Conservation (phyloP, 495 filamentous ascomycete genomes). For the Trichocladium antarcticum region DNA sequence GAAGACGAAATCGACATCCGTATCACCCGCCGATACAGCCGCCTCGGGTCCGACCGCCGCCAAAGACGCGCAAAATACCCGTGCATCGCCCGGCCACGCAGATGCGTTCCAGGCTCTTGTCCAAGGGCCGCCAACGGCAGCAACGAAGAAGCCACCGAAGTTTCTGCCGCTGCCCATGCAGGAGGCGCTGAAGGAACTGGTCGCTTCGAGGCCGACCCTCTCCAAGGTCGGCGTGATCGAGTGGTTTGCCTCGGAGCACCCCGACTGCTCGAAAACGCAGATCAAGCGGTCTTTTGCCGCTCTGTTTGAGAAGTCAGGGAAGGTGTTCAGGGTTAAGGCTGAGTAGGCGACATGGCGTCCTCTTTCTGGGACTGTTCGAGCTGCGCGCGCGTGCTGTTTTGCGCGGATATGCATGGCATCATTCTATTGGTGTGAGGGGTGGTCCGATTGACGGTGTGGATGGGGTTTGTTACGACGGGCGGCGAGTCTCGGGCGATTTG, state of each 20-base stretch:
- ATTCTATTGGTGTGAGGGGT: neutral
- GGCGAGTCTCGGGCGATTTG: neutral
- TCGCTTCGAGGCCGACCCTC: conserved; percentile 16
- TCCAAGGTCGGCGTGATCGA: conserved; percentile 25
- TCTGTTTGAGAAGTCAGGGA: conserved; percentile 15
- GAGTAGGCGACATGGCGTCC: neutral
- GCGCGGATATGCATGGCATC: neutral
- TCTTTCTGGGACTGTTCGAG: neutral
- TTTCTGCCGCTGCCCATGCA: conserved; percentile 13
- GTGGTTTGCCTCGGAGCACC: conserved; percentile 16
- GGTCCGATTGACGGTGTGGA: no score
- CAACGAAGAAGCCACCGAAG: conserved; percentile 17
- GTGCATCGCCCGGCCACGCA: conserved; percentile 7
- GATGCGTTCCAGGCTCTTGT: conserved; percentile 21
- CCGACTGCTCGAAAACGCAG: conserved; percentile 8
- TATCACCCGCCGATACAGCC: neutral
- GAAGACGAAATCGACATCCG: conserved; percentile 12
- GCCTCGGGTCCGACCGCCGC: neutral
- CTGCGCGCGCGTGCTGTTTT: no score
- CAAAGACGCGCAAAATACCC: neutral
- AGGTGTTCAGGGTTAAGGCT: conserved; percentile 18
- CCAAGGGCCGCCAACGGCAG: neutral
- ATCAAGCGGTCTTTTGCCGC: conserved; percentile 23
- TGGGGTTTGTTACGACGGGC: neutral
- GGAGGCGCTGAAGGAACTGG: conserved; percentile 20